Base-by-base conservation (phyloP, 768 basidiomycete species). In the Coprinellus micaceus region DNA sequence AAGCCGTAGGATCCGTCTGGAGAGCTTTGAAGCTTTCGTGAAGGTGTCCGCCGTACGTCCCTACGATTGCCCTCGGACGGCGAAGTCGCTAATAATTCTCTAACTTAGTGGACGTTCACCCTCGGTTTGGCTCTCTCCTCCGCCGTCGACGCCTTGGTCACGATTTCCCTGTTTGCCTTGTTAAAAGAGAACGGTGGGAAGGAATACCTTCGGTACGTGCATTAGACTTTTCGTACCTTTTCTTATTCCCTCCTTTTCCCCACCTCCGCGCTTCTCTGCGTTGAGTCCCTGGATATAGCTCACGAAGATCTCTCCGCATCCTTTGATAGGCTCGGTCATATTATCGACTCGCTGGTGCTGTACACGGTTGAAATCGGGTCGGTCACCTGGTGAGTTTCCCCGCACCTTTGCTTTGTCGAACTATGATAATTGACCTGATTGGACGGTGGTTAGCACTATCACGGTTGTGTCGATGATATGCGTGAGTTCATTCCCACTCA, bases 331-430 rank as follows among this genome's bases (percentile, higher is more conserved):
- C 57, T 82, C 49, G 79, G 81, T 54, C 71, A 69, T 0, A 64
- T 82, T 28, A 77, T 83, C 53, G 72, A 80, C 43, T 66, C 74
- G 1, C 67, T 82, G 28, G 78, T 78, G 25, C 61, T 75, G 17
- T 83, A 83, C 61, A 71, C 80, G 0, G 77, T 82, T 50, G 81
- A 83, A 61, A 82, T 77, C 36, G 81, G 81, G 17, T 68, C 73
- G 15, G 62, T 82, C n/a, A 83, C 81, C n/a, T 77, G 77, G 77
- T 76, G 60, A 22, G 64, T 50, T 41, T 17, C 33, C 43, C 24
- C 22, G n/a, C 12, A 25, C 25, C 26, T 9, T 51, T 17, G 19
- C 21, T n/a, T 21, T 15, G n/a, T 11, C 7, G 19, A 50, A 26
- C 40, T 17, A 25, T 19, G 40, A 19, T 24, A 45, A 10, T 10